Base-by-base conservation (phyloP, 2,329 filamentous ascomycete species). In the Conoideocrella luteorostrata region DNA sequence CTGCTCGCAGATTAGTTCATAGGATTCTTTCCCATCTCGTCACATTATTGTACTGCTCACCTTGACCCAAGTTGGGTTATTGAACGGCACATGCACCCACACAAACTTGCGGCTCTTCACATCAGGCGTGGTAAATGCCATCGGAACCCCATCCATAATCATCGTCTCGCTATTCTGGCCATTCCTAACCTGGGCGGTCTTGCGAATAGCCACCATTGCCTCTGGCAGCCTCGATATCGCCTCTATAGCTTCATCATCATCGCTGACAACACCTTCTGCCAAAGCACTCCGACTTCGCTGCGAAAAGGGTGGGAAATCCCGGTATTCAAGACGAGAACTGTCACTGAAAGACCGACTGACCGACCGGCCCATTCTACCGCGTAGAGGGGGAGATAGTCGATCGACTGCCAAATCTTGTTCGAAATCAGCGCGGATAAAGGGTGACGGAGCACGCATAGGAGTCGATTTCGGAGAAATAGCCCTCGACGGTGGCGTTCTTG, bases 61-160 rank as follows among this genome's bases (percentile, higher is more conserved):
- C 63, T 74, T 76, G 3, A 78, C 75, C 76, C 76, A 80, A 0
- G 70, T 66, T 0, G 76, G 74, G 41, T 79, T 78, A 7, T 74
- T 79, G 22, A 71, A 78, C 0, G 75, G 72, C 15, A 77, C 50
- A 56, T 80, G 76, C 37, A 79, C 68, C 76, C 77, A 80, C 51
- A 74, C 69, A 50, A 78, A 78, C 54, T 72, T 77, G 20, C 71
- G 66, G 3, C 56, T 50, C 28, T 58, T 54, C 3, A 58, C 52
- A 30, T 62, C 54, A 2, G 64, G 64, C 43, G 56, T 63, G 9
- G 52, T 44, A 50, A 67, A 61, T 23, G 59, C 55, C 28, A 55
- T 47, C 0, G 56, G 54, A 7, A 53, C 48, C 13, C 61, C 57
- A 11, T 63, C 60, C 1, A 57, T 52, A 9, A 63, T 48, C 0